Percentiles rank a stretch among this genome's conserved stretches.
Conservation (phyloP, 31 red algal genomes). For the Odonthalia washingtoniensis region DNA sequence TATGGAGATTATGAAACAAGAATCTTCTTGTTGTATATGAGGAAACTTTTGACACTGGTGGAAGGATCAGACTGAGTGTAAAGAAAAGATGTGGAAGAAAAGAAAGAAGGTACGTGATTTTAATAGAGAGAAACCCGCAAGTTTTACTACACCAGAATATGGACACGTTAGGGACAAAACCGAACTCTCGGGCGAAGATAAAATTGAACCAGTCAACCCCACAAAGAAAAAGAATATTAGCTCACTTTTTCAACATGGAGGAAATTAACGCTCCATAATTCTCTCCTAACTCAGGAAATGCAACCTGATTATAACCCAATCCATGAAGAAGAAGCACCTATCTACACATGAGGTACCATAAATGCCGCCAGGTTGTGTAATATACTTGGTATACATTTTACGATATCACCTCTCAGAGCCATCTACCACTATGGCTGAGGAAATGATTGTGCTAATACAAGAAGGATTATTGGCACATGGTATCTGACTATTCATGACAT, state of each 20-base stretch:
- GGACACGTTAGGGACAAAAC: too few relatives aligned
- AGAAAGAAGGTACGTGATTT: not conserved
- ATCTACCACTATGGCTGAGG: constrained; percentile 46
- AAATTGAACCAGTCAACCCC: too few relatives aligned
- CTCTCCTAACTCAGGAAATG: too few relatives aligned
- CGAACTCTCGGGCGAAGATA: too few relatives aligned
- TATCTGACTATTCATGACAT: constrained; percentile 21
- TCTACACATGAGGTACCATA: constrained; percentile 36
- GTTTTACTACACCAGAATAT: too few relatives aligned
- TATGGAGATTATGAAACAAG: constrained; percentile 29
- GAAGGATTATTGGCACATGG: constrained; percentile 27
- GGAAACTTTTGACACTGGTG: constrained; percentile 39
- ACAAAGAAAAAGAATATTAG: too few relatives aligned
- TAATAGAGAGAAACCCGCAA: too few relatives aligned
- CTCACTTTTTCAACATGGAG: not conserved
- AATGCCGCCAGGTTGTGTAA: constrained; percentile 30
- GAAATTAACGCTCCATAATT: too few relatives aligned
- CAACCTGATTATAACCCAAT: constrained; percentile 26
- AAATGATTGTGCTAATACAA: constrained; percentile 30
- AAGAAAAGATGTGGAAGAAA: not conserved
- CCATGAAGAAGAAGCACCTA: constrained; percentile 42
- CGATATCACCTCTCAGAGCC: not conserved
- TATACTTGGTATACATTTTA: constrained; percentile 8
- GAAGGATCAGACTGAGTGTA: constrained; percentile 13
- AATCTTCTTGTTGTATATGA: constrained; percentile 17